A percentile compares a stretch with the other conserved stretches of the same genome.
phyloP scores from a whole-genome alignment of 441 rosid species.

The Populus tomentosa region DNA sequence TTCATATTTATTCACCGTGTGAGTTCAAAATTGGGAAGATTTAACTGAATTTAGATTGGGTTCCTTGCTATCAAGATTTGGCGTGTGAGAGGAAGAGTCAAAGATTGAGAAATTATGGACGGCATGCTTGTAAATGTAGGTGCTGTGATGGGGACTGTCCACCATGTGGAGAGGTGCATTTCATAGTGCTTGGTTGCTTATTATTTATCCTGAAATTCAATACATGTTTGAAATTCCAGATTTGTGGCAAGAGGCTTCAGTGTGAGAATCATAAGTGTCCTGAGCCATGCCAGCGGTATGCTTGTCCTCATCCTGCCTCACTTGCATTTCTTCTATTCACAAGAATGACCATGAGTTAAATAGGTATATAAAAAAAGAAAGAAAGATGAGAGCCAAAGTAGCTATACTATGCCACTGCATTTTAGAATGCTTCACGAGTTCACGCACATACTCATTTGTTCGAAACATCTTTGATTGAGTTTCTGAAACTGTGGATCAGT shows the following conservation, averaged over 20 bases:
- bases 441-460: not conserved
- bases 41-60: constrained; percentile 69
- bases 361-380: not conserved
- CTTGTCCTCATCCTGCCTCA: constrained; percentile 12
- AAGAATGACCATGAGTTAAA: constrained; percentile 4
- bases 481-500: not conserved
- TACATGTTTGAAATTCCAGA: constrained; percentile 36
- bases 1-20: not conserved
- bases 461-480: not conserved
- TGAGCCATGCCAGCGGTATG: constrained; percentile 84
- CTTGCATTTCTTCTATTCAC: constrained; percentile 7
- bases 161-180: constrained; percentile 72
- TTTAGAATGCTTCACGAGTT: not conserved
- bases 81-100: constrained; percentile 82
- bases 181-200: constrained; percentile 5
- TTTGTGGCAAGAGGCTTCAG: constrained; percentile 72
- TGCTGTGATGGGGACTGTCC: constrained; percentile 95
- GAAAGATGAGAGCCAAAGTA: not conserved
- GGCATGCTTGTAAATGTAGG: constrained; percentile 87
- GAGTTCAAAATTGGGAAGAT: constrained; percentile 11
- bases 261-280: constrained; percentile 91
- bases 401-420: not conserved
- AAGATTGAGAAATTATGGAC: constrained; percentile 72
- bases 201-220: constrained; percentile 1
- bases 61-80: constrained; percentile 96